These are phyloP conservation scores for Beauveria sp. DNA, from an alignment of 2,329 filamentous ascomycete genomes.

Conservation along the genomic window DNA sequence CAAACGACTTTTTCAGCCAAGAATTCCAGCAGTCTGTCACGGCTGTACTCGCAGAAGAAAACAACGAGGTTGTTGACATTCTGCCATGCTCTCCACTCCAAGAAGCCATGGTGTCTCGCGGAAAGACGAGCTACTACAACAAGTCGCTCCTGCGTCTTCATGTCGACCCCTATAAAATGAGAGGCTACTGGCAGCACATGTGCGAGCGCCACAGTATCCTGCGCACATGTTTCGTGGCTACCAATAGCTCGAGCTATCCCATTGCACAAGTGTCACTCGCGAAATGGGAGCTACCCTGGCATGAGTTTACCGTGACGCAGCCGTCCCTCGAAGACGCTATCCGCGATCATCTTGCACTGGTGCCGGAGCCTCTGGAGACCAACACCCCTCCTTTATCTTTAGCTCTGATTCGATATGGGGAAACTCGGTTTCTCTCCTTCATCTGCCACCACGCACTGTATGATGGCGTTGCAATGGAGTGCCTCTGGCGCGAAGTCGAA, in stretches of 20 bases:
- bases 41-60: conserved; percentile 23
- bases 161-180: conserved; percentile 42
- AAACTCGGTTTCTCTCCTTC: conserved; percentile 35
- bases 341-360: conserved; percentile 29
- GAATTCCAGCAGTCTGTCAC: conserved; percentile 21
- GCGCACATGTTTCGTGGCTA: conserved; percentile 66
- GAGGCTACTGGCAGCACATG: conserved; percentile 55
- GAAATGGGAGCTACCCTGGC: conserved; percentile 34
- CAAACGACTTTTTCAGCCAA: conserved; percentile 20
- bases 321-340: conserved; percentile 30
- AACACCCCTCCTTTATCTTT: conserved; percentile 38
- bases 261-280: conserved; percentile 66
- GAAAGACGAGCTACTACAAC: conserved; percentile 60
- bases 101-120: conserved; percentile 68
- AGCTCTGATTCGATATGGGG: conserved; percentile 29
- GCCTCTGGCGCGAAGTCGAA: conserved; percentile 65
- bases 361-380: conserved; percentile 37
- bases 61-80: conserved; percentile 42
- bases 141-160: conserved; percentile 56
- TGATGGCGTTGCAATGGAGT: conserved; percentile 69
- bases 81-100: conserved; percentile 82
- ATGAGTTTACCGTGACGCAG: conserved; percentile 23
- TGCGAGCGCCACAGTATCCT: conserved; percentile 65
- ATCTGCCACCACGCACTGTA: conserved; percentile 76
- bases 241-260: conserved; percentile 50